Evolutionary conservation across 1,284 basidiomycete species (phyloP).

Genomic region (Fomitopsis schrenkii): DNA sequence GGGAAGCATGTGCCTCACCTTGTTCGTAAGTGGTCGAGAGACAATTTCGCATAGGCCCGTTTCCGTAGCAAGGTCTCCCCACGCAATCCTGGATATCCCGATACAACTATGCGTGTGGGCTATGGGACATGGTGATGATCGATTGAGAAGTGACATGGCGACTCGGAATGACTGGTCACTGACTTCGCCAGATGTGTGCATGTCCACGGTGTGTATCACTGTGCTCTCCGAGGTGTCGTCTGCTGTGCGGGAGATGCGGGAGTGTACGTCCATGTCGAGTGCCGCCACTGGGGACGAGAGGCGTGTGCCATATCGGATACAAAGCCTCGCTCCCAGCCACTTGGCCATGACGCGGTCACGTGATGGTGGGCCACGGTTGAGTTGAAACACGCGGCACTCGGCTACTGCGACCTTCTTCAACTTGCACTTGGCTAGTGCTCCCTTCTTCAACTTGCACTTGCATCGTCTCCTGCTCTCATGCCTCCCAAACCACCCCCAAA

Average conservation of each 20-base stretch:
- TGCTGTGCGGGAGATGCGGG: neutral
- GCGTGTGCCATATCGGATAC: neutral
- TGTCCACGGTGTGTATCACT: constrained; percentile 31
- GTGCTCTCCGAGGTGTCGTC: neutral
- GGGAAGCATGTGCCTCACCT: constrained; percentile 13
- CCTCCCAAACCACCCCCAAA: neutral
- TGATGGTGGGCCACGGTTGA: neutral
- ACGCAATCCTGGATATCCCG: constrained; percentile 30
- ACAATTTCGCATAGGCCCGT: constrained; percentile 25
- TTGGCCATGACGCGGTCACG: neutral
- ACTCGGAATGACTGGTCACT: constrained; percentile 1
- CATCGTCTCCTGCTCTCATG: neutral
- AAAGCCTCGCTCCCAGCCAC: neutral
- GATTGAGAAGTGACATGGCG: too few relatives aligned
- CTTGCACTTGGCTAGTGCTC: too few relatives aligned
- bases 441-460: neutral
- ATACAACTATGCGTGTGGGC: constrained; percentile 37
- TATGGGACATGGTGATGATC: constrained; percentile 5
- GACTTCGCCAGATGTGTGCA: constrained; percentile 39
- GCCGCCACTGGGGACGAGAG: neutral
- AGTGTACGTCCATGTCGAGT: neutral
- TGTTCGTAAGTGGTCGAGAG: constrained; percentile 29
- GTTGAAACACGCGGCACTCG: neutral
- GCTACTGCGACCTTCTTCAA: neutral
- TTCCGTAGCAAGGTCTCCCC: constrained; percentile 34